phyloP scores from a whole-genome alignment of 495 filamentous ascomycete species.

The Hyaloscypha bicolor region DNA sequence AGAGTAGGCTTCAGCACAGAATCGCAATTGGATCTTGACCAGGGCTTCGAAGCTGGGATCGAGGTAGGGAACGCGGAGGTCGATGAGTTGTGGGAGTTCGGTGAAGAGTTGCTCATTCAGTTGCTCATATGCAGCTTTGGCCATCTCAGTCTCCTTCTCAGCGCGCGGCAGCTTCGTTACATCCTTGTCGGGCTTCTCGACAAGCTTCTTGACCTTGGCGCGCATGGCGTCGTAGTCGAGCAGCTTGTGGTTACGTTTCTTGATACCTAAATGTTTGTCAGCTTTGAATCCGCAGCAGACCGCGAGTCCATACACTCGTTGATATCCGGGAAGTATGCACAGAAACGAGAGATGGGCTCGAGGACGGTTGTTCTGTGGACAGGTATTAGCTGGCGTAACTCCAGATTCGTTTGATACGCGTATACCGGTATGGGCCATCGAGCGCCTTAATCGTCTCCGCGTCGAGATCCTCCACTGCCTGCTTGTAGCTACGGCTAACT shows the following conservation, averaged over 20 bases:
- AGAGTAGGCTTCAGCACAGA: constrained; percentile 95
- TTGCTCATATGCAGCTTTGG: constrained; percentile 89
- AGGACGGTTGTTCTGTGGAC: constrained; percentile 79
- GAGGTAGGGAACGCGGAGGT: constrained; percentile 93
- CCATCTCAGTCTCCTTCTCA: constrained; percentile 92
- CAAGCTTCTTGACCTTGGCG: constrained; percentile 92
- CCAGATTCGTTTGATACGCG: not conserved
- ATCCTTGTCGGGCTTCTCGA: constrained; percentile 98
- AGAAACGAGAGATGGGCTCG: constrained; percentile 93
- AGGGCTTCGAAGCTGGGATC: constrained; percentile 96
- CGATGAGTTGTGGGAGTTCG: constrained; percentile 96
- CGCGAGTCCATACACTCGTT: constrained; percentile 77
- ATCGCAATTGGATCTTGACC: constrained; percentile 96
- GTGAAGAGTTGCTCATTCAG: constrained; percentile 93
- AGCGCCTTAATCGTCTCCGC: constrained; percentile 97
- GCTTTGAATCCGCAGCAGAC: not conserved
- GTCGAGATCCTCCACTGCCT: constrained; percentile 95
- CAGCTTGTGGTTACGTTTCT: constrained; percentile 96
- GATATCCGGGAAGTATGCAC: constrained; percentile 97
- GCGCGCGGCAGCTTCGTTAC: constrained; percentile 89
- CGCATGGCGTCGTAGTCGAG: constrained; percentile 97
- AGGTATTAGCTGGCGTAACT: constrained; percentile 5
- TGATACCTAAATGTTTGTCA: constrained; percentile 64
- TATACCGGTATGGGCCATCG: constrained; percentile 91
- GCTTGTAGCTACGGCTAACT: constrained; percentile 94